Evolutionary conservation across 2,329 filamentous ascomycete genomes (phyloP), one percentile per base, ranked within the genome.

Genomic region (Ceratocystis cubensis): DNA sequence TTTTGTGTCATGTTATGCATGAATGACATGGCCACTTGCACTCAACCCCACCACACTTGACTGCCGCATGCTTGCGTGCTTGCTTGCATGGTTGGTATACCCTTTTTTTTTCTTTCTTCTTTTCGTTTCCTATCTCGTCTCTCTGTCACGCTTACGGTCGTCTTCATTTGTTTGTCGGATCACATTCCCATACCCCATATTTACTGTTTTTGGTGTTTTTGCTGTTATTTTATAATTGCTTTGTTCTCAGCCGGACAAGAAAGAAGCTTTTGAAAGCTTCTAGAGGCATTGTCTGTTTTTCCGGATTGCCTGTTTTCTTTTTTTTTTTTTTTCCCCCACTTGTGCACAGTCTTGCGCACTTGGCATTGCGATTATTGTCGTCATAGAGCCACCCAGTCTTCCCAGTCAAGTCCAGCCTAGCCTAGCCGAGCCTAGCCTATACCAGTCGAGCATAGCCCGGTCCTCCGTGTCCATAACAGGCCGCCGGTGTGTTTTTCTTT

Each of bases 91-190:
- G 56, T 59, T n/a, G 56, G 56, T 37, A 59, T 59, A 33, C 17
- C 22, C 48, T 48, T 22, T 53, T 13, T 7, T 59, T 59, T 37
- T 59, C 10, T 37, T 59, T 28, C 28, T 28, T 37, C 15, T n/a
- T 33, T n/a, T n/a, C 28, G 7, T 59, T 59, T 37, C 28, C 15
- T 59, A 41, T 41, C 33, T 33, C 33, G 56, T 59, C 15, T 59
- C 61, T 25, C 61, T 53, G 22, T 63, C 61, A 63, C 61, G 61
- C 44, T 63, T 30, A 63, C 61, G 61, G 61, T 50, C 61, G 61
- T 59, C 41, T 45, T 65, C 48, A 44, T 50, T 50, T 65, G 10
- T 28, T 41, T 65, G 33, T 59, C 46, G 50, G 44, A 48, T 63
- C 41, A 28, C 44, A 17, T 63, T 41, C 17, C 46, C 41, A 62